A percentile compares a stretch with the other conserved stretches of the same genome.
phyloP scores from a whole-genome alignment of 2,329 filamentous ascomycete species.

The Colletotrichum sp. region DNA sequence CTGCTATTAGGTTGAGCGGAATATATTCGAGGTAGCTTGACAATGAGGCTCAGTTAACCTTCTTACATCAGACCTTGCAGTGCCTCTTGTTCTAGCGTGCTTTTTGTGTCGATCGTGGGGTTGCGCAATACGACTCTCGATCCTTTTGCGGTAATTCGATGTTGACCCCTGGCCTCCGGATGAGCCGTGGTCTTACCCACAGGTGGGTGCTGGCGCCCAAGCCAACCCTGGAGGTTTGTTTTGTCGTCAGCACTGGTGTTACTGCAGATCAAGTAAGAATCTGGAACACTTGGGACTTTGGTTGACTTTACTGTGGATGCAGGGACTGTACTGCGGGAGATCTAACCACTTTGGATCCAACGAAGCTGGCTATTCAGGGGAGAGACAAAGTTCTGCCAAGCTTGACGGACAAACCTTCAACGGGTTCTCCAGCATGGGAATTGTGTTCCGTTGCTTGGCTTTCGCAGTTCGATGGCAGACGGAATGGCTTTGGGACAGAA shows the following conservation, averaged over 20 bases:
- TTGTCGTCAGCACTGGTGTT: neutral
- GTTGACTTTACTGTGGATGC: neutral
- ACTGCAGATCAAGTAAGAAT: neutral
- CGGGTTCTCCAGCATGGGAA: neutral
- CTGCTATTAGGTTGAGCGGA: neutral
- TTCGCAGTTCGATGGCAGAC: neutral
- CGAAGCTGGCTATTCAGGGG: neutral
- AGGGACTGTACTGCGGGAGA: neutral
- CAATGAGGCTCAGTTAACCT: neutral
- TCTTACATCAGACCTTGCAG: neutral
- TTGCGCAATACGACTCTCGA: neutral
- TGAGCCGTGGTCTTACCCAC: neutral
- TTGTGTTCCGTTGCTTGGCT: neutral
- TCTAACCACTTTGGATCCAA: neutral
- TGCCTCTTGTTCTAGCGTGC: neutral
- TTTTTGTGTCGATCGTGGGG: neutral
- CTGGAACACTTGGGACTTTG: neutral
- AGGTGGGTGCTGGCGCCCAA: neutral
- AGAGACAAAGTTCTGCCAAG: neutral
- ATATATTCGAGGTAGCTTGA: neutral
- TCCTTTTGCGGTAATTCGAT: neutral
- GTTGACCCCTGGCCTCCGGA: neutral
- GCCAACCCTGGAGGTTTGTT: neutral
- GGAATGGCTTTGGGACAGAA: neutral
- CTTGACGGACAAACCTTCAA: neutral